A percentile compares a stretch with the other conserved stretches of the same genome.
Conservation (phyloP, 208 protist genomes). For the Trypanosoma lewisi region DNA sequence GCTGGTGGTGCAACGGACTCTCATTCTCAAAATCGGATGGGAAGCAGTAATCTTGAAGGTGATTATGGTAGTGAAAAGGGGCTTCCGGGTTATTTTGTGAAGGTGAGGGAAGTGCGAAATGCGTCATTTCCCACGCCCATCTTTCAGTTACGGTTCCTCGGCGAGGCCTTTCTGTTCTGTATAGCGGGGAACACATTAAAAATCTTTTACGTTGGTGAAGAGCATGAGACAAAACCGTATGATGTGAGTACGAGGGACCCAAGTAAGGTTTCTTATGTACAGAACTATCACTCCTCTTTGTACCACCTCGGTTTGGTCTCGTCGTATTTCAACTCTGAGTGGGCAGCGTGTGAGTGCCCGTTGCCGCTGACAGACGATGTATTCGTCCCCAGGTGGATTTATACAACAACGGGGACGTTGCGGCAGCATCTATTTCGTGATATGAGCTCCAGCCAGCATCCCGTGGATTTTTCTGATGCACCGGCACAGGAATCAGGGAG, state of each 20-base stretch:
- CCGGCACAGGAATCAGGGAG: no score
- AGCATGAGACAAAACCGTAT: conserved; percentile 20
- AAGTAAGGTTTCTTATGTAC: conserved; percentile 2
- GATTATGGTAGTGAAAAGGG: not conserved
- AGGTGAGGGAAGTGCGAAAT: conserved; percentile 28
- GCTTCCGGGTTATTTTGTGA: conserved; percentile 27
- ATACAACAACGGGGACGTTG: not conserved
- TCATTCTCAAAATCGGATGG: not conserved
- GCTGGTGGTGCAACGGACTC: not conserved
- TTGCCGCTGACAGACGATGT: conserved; percentile 36
- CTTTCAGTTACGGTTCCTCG: conserved; percentile 28
- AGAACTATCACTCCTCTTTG: conserved; percentile 27
- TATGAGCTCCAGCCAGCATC: not conserved
- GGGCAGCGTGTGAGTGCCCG: conserved; percentile 49
- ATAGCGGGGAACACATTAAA: conserved; percentile 23
- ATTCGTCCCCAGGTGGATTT: conserved; percentile 55
- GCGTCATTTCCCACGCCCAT: conserved; percentile 22
- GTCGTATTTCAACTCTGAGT: conserved; percentile 37
- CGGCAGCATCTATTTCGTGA: conserved; percentile 6
- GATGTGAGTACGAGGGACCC: conserved; percentile 20
- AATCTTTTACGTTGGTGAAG: conserved; percentile 29
- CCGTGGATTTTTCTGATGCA: no score
- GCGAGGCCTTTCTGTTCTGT: conserved; percentile 24
- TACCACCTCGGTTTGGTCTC: conserved; percentile 20
- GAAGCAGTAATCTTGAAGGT: not conserved